These are phyloP conservation scores for Lathyrus aphaca DNA, from an alignment of 306 rosid genomes.

Conservation along the genomic window DNA sequence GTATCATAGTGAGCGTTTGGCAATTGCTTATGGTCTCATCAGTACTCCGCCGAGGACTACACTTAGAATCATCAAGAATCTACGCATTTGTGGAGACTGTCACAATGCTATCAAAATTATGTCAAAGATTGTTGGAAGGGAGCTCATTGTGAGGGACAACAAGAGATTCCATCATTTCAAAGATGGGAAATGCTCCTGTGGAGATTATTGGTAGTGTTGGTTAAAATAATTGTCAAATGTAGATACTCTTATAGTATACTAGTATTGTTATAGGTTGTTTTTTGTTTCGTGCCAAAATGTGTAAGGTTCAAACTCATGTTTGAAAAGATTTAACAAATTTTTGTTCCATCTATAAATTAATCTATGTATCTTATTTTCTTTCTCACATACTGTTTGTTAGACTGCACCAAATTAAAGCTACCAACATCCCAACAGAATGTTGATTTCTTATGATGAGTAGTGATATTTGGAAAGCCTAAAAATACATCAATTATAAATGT, in stretches of 20 bases:
- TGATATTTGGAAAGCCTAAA: too few relatives aligned
- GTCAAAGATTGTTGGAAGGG: slow-evolving; percentile 92
- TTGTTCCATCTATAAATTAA: slow-evolving; percentile 28
- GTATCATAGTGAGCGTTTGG: slow-evolving; percentile 89
- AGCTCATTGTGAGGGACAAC: slow-evolving; percentile 92
- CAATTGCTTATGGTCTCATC: slow-evolving; percentile 92
- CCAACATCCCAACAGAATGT: not conserved
- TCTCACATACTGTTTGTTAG: slow-evolving; percentile 14
- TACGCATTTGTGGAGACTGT: slow-evolving; percentile 93
- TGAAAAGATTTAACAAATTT: not conserved
- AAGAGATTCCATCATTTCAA: slow-evolving; percentile 94
- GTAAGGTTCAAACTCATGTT: slow-evolving; percentile 21
- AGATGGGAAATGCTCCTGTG: slow-evolving; percentile 88
- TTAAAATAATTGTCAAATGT: slow-evolving; percentile 12
- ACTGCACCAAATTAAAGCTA: slow-evolving; percentile 16
- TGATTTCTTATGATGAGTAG: too few relatives aligned
- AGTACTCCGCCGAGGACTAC: slow-evolving; percentile 95
- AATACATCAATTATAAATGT: too few relatives aligned
- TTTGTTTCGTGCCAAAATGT: slow-evolving; percentile 33
- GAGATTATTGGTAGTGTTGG: slow-evolving; percentile 79
- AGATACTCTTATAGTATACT: slow-evolving; percentile 38
- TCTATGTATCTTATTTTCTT: slow-evolving; percentile 5
- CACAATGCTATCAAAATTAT: slow-evolving; percentile 91
- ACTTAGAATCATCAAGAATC: slow-evolving; percentile 92
- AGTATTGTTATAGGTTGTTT: slow-evolving; percentile 17